Percentiles rank a stretch among this genome's conserved stretches.
phyloP scores from a whole-genome alignment of 352 stramenopile species.

The Thalassiosira livingstoniorum region DNA sequence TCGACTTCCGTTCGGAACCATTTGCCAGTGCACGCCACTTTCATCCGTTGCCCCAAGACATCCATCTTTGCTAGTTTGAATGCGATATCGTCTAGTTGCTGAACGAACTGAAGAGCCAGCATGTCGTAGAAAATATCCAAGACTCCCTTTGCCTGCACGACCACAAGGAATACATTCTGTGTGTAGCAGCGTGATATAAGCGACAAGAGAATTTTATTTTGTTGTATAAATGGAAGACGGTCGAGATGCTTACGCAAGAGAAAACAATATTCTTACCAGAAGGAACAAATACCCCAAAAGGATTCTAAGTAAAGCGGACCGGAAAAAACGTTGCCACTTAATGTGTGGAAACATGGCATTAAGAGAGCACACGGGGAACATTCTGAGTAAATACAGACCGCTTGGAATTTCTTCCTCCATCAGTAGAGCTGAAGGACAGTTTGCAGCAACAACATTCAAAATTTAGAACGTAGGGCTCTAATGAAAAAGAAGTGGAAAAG shows the following conservation, averaged over 20 bases:
- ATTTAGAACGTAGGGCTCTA: neutral
- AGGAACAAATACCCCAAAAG: neutral
- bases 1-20: constrained; percentile 32
- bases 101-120: constrained; percentile 13
- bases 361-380: neutral
- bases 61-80: constrained; percentile 18
- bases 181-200: neutral
- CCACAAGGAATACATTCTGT: neutral
- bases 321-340: neutral
- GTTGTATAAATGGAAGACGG: too few species aligned
- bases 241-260: neutral
- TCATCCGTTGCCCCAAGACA: constrained; percentile 31
- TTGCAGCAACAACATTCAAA: neutral
- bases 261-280: neutral
- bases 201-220: neutral
- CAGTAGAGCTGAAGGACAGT: neutral
- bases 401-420: constrained; percentile 6
- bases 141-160: neutral
- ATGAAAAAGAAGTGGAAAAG: neutral
- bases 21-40: constrained; percentile 9
- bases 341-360: neutral
- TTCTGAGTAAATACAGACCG: neutral
- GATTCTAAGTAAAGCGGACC: neutral
- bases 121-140: constrained; percentile 15
- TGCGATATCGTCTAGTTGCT: constrained; percentile 16